phyloP scores from a whole-genome alignment of 2,329 filamentous ascomycete genomes.

The Diaporthe longicolla region DNA sequence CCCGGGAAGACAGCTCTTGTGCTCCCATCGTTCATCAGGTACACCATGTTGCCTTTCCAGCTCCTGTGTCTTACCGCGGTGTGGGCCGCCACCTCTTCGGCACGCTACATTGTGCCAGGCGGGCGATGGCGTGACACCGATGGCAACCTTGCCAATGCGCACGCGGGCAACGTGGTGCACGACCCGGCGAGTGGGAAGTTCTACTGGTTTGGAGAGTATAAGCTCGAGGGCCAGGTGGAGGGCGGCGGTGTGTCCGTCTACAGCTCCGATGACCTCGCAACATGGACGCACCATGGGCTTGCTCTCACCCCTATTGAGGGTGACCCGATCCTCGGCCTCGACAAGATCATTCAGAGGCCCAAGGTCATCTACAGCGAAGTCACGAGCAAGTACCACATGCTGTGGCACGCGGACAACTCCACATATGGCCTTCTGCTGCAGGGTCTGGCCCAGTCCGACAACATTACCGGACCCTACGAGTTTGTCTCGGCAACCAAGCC shows the following conservation, averaged over 20 bases:
- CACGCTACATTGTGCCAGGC: conserved; percentile 71
- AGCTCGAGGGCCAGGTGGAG: conserved; percentile 69
- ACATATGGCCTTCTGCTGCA: conserved; percentile 68
- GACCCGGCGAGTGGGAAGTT: conserved; percentile 68
- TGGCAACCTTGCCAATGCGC: conserved; percentile 72
- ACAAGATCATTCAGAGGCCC: conserved; percentile 72
- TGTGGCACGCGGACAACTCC: conserved; percentile 71
- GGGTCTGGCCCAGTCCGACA: conserved; percentile 65
- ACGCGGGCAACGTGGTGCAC: conserved; percentile 69
- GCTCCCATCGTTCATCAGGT: background rate
- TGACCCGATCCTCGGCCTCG: conserved; percentile 67
- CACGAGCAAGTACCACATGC: conserved; percentile 67
- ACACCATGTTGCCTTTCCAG: conserved; percentile 18
- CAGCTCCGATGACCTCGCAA: conserved; percentile 72
- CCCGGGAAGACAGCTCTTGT: background rate
- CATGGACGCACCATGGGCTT: conserved; percentile 70
- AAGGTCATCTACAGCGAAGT: conserved; percentile 72
- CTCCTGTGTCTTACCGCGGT: conserved; percentile 29
- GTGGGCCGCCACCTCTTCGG: conserved; percentile 40
- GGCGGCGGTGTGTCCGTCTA: conserved; percentile 73
- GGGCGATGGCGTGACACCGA: conserved; percentile 73
- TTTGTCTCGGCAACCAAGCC: conserved; percentile 66
- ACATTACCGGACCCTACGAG: conserved; percentile 64
- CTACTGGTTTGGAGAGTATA: conserved; percentile 75
- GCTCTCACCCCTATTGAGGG: conserved; percentile 70